Conservation (phyloP, 2,329 filamentous ascomycete species). For the Xylariomycetidae sp. region DNA sequence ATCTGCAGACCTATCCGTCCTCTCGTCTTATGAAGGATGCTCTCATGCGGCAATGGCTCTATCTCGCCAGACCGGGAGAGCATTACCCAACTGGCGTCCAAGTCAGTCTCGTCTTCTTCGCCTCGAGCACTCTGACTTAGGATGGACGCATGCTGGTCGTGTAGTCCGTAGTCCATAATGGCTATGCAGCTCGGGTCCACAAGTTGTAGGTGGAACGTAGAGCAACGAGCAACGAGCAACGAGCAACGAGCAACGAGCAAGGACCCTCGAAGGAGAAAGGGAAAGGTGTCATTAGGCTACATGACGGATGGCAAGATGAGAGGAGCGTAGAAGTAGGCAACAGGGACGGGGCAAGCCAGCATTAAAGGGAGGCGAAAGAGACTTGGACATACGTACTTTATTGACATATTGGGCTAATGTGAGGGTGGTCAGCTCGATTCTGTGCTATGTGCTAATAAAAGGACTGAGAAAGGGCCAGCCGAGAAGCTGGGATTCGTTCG, state of each 20-base stretch:
- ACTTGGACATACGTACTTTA: constrained; percentile 31
- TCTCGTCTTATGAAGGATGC: constrained; percentile 73
- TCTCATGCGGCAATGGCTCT: constrained; percentile 80
- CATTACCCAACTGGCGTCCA: constrained; percentile 79
- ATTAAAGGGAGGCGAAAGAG: constrained; percentile 17
- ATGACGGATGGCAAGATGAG: too few species aligned
- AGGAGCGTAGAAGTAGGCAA: constrained; percentile 7
- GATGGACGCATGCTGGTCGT: constrained; percentile 40
- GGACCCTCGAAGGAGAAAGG: too few species aligned
- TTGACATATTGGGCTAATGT: constrained; percentile 33
- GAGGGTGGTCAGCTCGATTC: constrained; percentile 27
- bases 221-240: too few species aligned
- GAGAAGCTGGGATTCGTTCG: constrained; percentile 32
- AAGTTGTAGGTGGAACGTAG: too few species aligned
- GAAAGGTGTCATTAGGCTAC: too few species aligned
- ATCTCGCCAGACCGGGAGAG: constrained; percentile 69
- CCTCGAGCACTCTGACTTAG: constrained; percentile 34
- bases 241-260: too few species aligned
- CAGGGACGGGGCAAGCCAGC: too few species aligned
- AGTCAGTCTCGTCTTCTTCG: constrained; percentile 46
- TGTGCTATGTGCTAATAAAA: too few species aligned
- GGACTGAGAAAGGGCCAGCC: constrained; percentile 26
- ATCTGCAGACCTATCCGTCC: constrained; percentile 73
- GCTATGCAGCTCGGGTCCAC: constrained; percentile 8
- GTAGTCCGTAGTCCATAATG: constrained; percentile 32